Evolutionary conservation across 2,329 filamentous ascomycete species (phyloP), one percentile per base, ranked within the genome.

Genomic region (Xylaria sp.): DNA sequence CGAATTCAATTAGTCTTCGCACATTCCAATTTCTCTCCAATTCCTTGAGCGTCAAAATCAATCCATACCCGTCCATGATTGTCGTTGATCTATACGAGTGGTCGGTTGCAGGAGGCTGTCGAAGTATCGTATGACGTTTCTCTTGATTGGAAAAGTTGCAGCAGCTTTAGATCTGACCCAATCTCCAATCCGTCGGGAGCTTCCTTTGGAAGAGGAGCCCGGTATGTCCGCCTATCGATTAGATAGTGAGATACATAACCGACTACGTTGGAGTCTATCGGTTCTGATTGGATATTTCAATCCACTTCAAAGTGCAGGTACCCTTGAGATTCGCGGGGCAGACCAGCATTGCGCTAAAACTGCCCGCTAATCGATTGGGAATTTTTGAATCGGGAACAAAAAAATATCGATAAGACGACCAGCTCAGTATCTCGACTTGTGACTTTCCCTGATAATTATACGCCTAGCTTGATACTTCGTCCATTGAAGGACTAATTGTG

Each of bases 21-120:
- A 50, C 39, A 10, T 18, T 44, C 39, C 39, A 7, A 62, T n/a
- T 9, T 34, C n/a, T 15, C 18, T n/a, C 8, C 9, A 10, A 8
- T 5, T 63, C 23, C 1, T 3, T 8, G 52, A 3, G 9, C 6
- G 1, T 8, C 74, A 46, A 46, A 74, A 8, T 12, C 44, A 13
- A 28, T n/a, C 52, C 76, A 48, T 76, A 77, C 76, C 74, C 74
- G 48, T 77, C 76, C 76, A 77, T 77, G 37, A 62, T 75, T 71
- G 23, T 37, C 58, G 20, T 50, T 34, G 32, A 20, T 10, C 48
- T 18, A 10, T 5, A 32, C 15, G 18, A 8, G 15, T 18, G 9
- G 34, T 50, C 28, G 52, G 20, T 18, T 48, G 32, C 20, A 9
- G 15, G 9, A 25, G 10, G 23, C 32, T 54, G 46, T 52, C 13